Base-by-base conservation (phyloP, 2,329 filamentous ascomycete species). In the Colletotrichum noveboracense region DNA sequence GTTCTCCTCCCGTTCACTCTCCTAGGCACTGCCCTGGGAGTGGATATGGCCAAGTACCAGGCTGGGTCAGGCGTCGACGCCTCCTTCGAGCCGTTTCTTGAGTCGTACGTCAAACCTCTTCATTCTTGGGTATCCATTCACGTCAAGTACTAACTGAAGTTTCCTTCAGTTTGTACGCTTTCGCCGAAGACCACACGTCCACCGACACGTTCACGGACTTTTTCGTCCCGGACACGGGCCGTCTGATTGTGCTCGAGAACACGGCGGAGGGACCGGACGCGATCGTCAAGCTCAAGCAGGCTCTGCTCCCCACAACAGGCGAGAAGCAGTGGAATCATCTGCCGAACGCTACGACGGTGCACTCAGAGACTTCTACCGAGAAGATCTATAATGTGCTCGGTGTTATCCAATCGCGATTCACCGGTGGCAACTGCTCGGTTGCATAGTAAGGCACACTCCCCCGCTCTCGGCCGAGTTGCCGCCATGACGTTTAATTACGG, bases 131-230 rank as follows among this genome's bases (percentile, higher is more conserved):
- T 8, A 2, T 14, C 2, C 2, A 12, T 5, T 18, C 6, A 28
- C 6, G 6, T 30, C 28, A 34, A 52, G 24, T 58, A 2, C 43
- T 52, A 21, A 52, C 12, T 52, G 12, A 64, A 58, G 38, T 6
- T 21, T 10, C 3, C 66, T 13, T 6, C 26, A 72, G 70, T 12
- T 4, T 72, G n/a, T 72, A 72, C 52, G 70, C 70, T 32, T 72
- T 18, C 16, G 70, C 70, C 6, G 70, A 72, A n/a, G 70, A 72
- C 28, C 48, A 67, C 52, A 36, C 32, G 16, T 18, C 70, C 26
- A 72, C 70, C n/a, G 52, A 68, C 64, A 72, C 70, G 18, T 72
- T 72, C 64, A 72, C 70, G 9, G 70, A 72, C 70, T 72, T 61
- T 9, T 72, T 72, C 36, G 52, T 72, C 12, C 70, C 70, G 6